phyloP scores from a whole-genome alignment of 768 basidiomycete genomes.

The Boletellus emodensis region DNA sequence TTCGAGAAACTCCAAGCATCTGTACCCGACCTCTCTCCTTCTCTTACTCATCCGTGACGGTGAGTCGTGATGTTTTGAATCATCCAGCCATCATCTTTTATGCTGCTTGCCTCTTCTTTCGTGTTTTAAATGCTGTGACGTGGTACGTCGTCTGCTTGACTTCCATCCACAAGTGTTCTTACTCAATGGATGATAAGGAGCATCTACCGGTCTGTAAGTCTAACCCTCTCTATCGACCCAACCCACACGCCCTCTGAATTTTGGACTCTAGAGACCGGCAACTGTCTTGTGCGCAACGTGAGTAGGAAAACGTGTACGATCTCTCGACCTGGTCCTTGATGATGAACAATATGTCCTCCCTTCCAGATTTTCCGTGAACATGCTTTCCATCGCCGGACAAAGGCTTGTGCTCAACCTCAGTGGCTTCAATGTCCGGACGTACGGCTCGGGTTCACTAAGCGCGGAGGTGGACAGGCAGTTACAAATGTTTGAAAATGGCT shows the following conservation, averaged over 20 bases:
- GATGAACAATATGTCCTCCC: neutral
- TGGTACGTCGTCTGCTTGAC: constrained; percentile 2
- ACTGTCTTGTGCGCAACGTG: neutral
- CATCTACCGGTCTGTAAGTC: neutral
- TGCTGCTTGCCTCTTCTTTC: neutral
- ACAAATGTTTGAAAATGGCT: too few relatives aligned
- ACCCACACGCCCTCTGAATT: too few relatives aligned
- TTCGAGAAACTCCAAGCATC: neutral
- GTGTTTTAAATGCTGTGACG: neutral
- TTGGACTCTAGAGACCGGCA: neutral
- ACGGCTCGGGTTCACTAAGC: too few relatives aligned
- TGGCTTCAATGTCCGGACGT: neutral
- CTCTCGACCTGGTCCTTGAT: neutral
- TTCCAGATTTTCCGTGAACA: constrained; percentile 9
- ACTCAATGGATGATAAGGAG: neutral
- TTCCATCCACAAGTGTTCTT: too few relatives aligned
- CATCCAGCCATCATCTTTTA: constrained; percentile 7
- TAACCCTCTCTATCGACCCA: neutral
- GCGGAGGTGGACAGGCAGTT: too few relatives aligned
- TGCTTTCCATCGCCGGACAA: constrained; percentile 19
- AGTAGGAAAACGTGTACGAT: neutral
- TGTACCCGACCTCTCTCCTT: constrained; percentile 10
- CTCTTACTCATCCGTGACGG: constrained; percentile 12
- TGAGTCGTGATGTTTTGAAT: neutral
- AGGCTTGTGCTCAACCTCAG: constrained; percentile 18